These are phyloP conservation scores for Zoysia japonica DNA, from an alignment of 176 grass and related monocot species.

Conservation along the genomic window DNA sequence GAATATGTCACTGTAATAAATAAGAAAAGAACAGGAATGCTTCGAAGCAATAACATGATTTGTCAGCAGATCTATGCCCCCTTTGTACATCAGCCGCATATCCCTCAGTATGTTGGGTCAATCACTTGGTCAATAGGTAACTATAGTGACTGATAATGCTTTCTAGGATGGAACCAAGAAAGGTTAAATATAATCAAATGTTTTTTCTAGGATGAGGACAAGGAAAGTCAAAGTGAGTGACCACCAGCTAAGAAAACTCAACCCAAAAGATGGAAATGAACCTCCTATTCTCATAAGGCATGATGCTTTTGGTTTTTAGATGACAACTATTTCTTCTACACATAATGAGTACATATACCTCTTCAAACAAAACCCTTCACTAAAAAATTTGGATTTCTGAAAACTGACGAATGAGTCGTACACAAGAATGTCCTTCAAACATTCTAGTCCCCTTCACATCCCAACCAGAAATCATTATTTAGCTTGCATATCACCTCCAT, in stretches of 20 bases:
- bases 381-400: slow-evolving; percentile 4
- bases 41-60: background rate
- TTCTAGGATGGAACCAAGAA: background rate
- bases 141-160: background rate
- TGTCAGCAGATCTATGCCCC: no score
- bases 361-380: background rate
- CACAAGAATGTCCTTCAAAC: background rate
- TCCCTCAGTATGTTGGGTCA: background rate
- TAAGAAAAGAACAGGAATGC: background rate
- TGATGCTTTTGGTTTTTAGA: slow-evolving; percentile 4
- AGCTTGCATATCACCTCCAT: no score
- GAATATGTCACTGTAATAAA: background rate
- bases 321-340: background rate
- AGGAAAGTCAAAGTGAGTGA: background rate
- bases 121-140: background rate
- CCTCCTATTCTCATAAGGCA: background rate
- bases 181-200: background rate
- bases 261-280: slow-evolving; percentile 2
- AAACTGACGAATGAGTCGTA: slow-evolving; percentile 8
- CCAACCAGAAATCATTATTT: background rate
- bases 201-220: background rate
- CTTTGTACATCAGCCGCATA: background rate
- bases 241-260: background rate
- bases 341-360: background rate
- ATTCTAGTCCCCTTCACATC: background rate